phyloP scores from a whole-genome alignment of 2,329 filamentous ascomycete genomes.

The Colletotrichum brevisporum region DNA sequence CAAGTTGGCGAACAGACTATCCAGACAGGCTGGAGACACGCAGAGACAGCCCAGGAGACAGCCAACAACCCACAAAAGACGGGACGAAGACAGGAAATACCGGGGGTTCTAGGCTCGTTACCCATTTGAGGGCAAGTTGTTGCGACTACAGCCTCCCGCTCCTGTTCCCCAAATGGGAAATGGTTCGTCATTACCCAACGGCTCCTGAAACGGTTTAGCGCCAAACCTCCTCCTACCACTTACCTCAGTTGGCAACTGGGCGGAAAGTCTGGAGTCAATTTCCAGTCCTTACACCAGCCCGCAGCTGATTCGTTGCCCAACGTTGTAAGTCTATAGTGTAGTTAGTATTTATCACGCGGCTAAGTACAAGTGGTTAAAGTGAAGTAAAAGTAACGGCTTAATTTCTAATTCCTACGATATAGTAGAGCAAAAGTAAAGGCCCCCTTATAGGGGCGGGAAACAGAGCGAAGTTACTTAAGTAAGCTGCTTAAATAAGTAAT shows the following conservation, averaged over 20 bases:
- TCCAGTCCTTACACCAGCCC: conserved; percentile 6
- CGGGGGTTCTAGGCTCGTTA: not conserved
- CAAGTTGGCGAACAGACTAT: conserved; percentile 27
- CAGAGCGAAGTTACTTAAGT: no score
- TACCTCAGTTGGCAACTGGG: conserved; percentile 23
- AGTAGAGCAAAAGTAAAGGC: no score
- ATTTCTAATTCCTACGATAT: no score
- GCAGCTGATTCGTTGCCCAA: not conserved
- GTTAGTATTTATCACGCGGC: no score
- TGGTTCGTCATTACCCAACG: conserved; percentile 25
- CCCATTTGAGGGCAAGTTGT: conserved; percentile 6
- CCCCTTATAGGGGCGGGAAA: no score
- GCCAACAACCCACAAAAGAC: conserved; percentile 12
- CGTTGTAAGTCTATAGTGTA: not conserved
- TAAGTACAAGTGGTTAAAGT: no score
- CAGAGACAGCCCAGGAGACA: conserved; percentile 6
- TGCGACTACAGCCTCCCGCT: conserved; percentile 1
- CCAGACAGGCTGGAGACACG: not conserved
- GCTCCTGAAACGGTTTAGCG: conserved; percentile 29
- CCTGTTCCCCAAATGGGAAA: conserved; percentile 10
- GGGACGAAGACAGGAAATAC: conserved; percentile 18
- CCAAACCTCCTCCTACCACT: conserved; percentile 12
- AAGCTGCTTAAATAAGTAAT: no score
- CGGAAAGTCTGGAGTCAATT: conserved; percentile 5
- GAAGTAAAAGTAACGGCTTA: no score